Conservation (phyloP, 352 stramenopile genomes). For the Phytophthora hybrid region DNA sequence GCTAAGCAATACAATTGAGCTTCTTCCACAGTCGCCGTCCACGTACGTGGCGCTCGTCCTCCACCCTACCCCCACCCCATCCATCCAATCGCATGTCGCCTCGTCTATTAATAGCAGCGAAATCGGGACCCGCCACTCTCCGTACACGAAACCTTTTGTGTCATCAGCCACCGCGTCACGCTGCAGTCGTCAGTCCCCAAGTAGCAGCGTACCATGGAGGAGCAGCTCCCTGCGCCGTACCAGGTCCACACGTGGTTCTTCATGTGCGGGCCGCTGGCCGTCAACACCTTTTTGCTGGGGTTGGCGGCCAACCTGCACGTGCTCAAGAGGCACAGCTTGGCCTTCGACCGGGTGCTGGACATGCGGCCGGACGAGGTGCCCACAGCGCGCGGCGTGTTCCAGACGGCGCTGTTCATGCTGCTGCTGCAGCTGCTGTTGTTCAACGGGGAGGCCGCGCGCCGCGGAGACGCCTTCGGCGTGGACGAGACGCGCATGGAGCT, state of each 20-base stretch:
- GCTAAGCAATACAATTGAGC: not conserved
- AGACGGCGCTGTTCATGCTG: constrained; percentile 47
- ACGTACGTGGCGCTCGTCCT: not conserved
- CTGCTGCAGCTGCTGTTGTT: constrained; percentile 67
- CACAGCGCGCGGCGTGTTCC: constrained; percentile 47
- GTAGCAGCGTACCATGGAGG: constrained; percentile 26
- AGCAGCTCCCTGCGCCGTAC: constrained; percentile 36
- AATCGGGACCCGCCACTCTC: no score
- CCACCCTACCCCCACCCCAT: not conserved
- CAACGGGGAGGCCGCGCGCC: constrained; percentile 48
- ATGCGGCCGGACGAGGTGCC: constrained; percentile 73
- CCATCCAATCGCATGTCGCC: not conserved
- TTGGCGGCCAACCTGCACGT: constrained; percentile 71
- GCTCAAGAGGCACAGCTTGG: constrained; percentile 62
- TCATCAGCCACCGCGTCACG: not conserved
- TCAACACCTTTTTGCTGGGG: constrained; percentile 74
- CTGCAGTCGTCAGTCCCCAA: not conserved
- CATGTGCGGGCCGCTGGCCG: constrained; percentile 75
- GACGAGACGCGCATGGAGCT: constrained; percentile 76
- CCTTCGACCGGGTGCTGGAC: constrained; percentile 76
- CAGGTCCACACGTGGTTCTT: constrained; percentile 80
- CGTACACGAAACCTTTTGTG: not conserved
- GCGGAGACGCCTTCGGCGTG: constrained; percentile 51
- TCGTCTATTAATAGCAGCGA: constrained; percentile 3
- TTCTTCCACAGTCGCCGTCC: not conserved